These are phyloP conservation scores for Citrus unshiu DNA, from an alignment of 345 rosid species.

Conservation along the genomic window DNA sequence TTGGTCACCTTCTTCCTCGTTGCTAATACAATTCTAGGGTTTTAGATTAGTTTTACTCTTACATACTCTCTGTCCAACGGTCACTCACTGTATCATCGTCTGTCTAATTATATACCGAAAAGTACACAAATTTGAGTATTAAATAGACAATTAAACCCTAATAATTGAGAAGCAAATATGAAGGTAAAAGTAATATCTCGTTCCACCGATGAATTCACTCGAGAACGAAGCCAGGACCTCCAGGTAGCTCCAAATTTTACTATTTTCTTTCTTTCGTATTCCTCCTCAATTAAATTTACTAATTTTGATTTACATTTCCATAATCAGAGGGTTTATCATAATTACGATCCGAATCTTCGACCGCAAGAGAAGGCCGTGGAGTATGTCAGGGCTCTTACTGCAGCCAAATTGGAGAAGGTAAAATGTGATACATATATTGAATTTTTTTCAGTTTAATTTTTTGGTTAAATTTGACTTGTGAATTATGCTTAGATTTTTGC, in stretches of 20 bases:
- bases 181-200: constrained; percentile 85
- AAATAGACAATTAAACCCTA: neutral
- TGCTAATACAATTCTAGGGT: no score
- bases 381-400: constrained; percentile 80
- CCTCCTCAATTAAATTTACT: neutral
- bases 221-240: constrained; percentile 94
- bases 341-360: constrained; percentile 77
- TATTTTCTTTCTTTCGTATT: neutral
- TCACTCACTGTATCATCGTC: neutral
- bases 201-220: constrained; percentile 82
- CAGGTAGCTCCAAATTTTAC: constrained; percentile 44
- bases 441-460: neutral
- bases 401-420: constrained; percentile 96
- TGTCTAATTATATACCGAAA: neutral
- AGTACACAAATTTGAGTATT: neutral
- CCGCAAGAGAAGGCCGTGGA: constrained; percentile 85
- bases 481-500: constrained; percentile 65
- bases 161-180: constrained; percentile 28
- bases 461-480: neutral
- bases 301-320: neutral
- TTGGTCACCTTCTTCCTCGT: no score
- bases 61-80: neutral
- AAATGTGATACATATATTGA: neutral
- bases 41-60: neutral
- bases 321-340: constrained; percentile 77